A percentile compares a stretch with the other conserved stretches of the same genome.
These are phyloP conservation scores for Acer negundo DNA, from an alignment of 345 rosid species.

Conservation along the genomic window DNA sequence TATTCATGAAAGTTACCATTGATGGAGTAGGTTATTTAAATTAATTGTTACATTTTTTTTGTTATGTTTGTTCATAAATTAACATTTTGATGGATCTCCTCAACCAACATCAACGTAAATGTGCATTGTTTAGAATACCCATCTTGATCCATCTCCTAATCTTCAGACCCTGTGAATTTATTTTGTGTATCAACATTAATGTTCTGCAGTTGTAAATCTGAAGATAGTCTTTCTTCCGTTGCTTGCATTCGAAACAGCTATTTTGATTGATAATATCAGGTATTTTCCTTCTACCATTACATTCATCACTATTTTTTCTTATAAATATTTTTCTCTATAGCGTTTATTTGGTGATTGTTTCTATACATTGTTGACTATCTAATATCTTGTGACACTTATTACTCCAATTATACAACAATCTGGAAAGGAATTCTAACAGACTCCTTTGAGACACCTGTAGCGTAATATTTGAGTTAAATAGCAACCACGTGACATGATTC, in stretches of 20 bases:
- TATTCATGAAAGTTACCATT: neutral
- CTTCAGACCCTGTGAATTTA: constrained; percentile 16
- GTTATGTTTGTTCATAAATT: neutral
- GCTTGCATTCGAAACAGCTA: constrained; percentile 67
- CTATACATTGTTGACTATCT: neutral
- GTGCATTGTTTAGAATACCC: neutral
- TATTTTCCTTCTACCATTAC: constrained; percentile 26
- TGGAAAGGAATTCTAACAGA: constrained; percentile 3
- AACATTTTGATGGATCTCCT: constrained; percentile 5
- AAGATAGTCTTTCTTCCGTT: constrained; percentile 82
- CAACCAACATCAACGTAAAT: neutral
- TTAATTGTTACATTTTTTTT: neutral
- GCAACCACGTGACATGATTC: neutral
- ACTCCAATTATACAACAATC: constrained; percentile 4
- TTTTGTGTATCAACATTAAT: constrained; percentile 24
- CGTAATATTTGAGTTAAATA: neutral
- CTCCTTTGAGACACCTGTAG: neutral
- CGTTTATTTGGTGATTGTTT: constrained; percentile 9
- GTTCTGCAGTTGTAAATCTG: constrained; percentile 69
- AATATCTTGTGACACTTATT: neutral
- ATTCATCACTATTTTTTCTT: neutral
- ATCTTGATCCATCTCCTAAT: neutral
- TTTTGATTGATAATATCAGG: constrained; percentile 91
- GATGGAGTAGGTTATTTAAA: neutral
- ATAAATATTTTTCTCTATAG: neutral